These are phyloP conservation scores for Diaporthe destruens DNA, from an alignment of 2,329 filamentous ascomycete genomes.

Conservation along the genomic window DNA sequence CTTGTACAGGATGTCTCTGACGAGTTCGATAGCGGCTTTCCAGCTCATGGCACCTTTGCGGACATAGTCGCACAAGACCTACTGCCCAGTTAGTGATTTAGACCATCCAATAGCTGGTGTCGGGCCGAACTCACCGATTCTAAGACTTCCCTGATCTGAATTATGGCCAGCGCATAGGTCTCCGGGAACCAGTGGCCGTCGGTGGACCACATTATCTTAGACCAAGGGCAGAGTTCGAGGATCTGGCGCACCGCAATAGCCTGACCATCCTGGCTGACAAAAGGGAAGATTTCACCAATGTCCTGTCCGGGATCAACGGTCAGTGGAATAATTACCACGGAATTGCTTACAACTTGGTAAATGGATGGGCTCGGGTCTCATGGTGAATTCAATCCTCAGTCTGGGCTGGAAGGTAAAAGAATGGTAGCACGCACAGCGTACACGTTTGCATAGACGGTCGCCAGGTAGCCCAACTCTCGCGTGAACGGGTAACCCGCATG, in stretches of 20 bases:
- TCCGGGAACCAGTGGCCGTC: slow-evolving; percentile 86
- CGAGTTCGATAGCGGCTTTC: slow-evolving; percentile 72
- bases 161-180: slow-evolving; percentile 79
- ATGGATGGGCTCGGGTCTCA: background rate
- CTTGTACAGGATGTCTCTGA: slow-evolving; percentile 78
- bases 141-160: slow-evolving; percentile 78
- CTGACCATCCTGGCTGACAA: slow-evolving; percentile 81
- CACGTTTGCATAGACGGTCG: slow-evolving; percentile 81
- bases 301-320: slow-evolving; percentile 57
- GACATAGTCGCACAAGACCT: slow-evolving; percentile 77
- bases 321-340: background rate
- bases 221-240: slow-evolving; percentile 79
- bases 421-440: slow-evolving; percentile 63
- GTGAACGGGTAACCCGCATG: slow-evolving; percentile 88
- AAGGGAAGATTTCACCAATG: slow-evolving; percentile 85
- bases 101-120: background rate
- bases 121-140: slow-evolving; percentile 64
- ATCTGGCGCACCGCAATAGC: slow-evolving; percentile 77
- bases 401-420: background rate
- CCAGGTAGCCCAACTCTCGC: slow-evolving; percentile 82
- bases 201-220: slow-evolving; percentile 83
- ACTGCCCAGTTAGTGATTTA: slow-evolving; percentile 34
- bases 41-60: slow-evolving; percentile 71
- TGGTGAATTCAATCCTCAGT: background rate
- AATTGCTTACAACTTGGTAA: background rate